Percentiles rank a stretch among this genome's conserved stretches.
phyloP scores from a whole-genome alignment of 2,329 filamentous ascomycete genomes.

The Colletotrichum musae region DNA sequence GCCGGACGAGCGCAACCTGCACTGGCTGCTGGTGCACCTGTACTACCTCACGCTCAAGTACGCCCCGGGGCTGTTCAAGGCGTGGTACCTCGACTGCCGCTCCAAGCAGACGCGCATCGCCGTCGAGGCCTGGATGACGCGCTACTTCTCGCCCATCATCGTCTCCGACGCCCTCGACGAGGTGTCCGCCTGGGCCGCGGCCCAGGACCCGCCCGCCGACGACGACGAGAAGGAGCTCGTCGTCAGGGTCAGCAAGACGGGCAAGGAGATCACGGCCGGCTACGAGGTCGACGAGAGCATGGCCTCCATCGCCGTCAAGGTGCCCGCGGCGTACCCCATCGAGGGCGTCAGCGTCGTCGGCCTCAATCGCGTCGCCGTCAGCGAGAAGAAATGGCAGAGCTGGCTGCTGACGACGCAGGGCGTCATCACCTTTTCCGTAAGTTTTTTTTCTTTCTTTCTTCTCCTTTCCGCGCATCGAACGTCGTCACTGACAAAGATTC shows the following conservation, averaged over 20 bases:
- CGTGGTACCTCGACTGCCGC: slow-evolving; percentile 87
- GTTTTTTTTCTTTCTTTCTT: slow-evolving; percentile 43
- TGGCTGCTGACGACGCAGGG: slow-evolving; percentile 93
- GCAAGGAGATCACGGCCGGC: slow-evolving; percentile 83
- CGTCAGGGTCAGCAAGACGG: slow-evolving; percentile 80
- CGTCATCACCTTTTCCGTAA: slow-evolving; percentile 88
- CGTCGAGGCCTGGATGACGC: slow-evolving; percentile 88
- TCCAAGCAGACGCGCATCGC: slow-evolving; percentile 85
- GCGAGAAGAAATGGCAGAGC: slow-evolving; percentile 91
- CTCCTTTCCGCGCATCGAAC: not conserved
- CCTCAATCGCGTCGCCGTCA: slow-evolving; percentile 86
- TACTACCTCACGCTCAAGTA: slow-evolving; percentile 87
- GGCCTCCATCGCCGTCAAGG: slow-evolving; percentile 84
- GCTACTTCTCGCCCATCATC: slow-evolving; percentile 82
- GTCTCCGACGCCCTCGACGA: slow-evolving; percentile 76
- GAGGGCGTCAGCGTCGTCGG: slow-evolving; percentile 82
- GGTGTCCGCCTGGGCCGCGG: slow-evolving; percentile 76
- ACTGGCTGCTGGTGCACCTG: slow-evolving; percentile 87
- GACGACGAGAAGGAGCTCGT: slow-evolving; percentile 69
- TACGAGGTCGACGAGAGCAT: slow-evolving; percentile 92
- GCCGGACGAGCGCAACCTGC: slow-evolving; percentile 78
- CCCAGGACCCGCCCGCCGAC: slow-evolving; percentile 62
- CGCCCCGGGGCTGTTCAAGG: slow-evolving; percentile 82
- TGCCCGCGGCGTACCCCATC: slow-evolving; percentile 88
- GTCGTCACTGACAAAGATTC: too few relatives aligned